Base-by-base conservation (phyloP, 2,329 filamentous ascomycete genomes). In the Fusarium staphyleae region DNA sequence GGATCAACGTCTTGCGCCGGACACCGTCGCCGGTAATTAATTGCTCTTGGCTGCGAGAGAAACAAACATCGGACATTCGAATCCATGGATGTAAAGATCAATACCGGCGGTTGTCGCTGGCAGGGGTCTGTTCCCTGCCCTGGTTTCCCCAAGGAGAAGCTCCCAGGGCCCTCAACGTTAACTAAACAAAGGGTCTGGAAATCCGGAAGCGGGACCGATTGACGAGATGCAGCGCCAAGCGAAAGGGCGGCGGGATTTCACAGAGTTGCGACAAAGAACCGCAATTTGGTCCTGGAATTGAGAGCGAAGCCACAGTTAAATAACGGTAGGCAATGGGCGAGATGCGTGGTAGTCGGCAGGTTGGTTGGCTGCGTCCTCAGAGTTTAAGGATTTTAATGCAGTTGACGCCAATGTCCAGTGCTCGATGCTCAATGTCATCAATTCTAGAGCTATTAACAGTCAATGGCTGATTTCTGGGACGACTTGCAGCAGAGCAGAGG, bases 181-280 rank as follows among this genome's bases (percentile, higher is more conserved):
- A n/a, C n/a, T n/a, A 63, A 63, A 61, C 56, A 61, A 59, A 63
- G 49, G 60, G 60, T 64, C 60, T 62, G 33, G 57, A 40, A 63
- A 57, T 62, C 60, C 55, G 48, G 60, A 56, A 61, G 63, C 49
- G 61, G 63, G 63, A 59, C 65, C 58, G 63, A 66, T 66, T 66
- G 63, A 66, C 63, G 63, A 66, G 59, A 62, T 60, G 58, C 56
- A 66, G 59, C 46, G 55, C 56, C 49, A 62, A 60, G 46, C 57
- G 52, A 57, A 44, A 46, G 45, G 29, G 41, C 37, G 42, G 51
- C 47, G 35, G 19, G 39, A 28, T 32, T 30, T 34, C 34, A 47
- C 44, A 39, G 35, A 14, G 12, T 15, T 32, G 10, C 26, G 19
- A 26, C 16, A 39, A 47, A 47, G 35, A 18, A 32, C 36, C 33